These are phyloP conservation scores for Lodderomyces parapsilosis DNA, from an alignment of 1,139 yeast species.

Conservation along the genomic window DNA sequence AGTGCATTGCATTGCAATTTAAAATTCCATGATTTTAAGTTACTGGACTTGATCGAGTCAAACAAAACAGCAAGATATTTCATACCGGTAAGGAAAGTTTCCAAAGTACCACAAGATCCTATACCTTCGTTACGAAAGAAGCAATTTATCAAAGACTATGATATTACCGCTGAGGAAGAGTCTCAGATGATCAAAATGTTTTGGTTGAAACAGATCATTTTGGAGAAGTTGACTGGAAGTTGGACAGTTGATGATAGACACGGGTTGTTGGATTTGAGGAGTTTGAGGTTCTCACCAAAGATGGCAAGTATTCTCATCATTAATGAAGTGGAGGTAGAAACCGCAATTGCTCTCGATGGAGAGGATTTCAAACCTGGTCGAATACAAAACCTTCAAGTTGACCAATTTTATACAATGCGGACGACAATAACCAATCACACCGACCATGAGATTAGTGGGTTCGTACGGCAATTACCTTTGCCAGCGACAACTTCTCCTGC, in stretches of 20 bases:
- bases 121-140: slow-evolving; percentile 77
- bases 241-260: slow-evolving; percentile 52
- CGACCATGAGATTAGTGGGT: slow-evolving; percentile 44
- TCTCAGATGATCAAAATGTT: slow-evolving; percentile 58
- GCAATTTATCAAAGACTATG: slow-evolving; percentile 69
- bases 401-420: slow-evolving; percentile 49
- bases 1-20: slow-evolving; percentile 35
- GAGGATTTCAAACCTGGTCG: slow-evolving; percentile 8
- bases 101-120: slow-evolving; percentile 42
- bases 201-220: slow-evolving; percentile 74
- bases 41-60: slow-evolving; percentile 38
- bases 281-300: slow-evolving; percentile 55
- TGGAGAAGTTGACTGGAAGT: slow-evolving; percentile 56
- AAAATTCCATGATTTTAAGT: slow-evolving; percentile 20
- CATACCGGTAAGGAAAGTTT: slow-evolving; percentile 64
- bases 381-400: slow-evolving; percentile 28
- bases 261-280: slow-evolving; percentile 67
- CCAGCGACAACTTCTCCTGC: slow-evolving; percentile 5
- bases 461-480: slow-evolving; percentile 63
- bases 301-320: slow-evolving; percentile 47
- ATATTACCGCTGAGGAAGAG: slow-evolving; percentile 53
- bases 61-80: slow-evolving; percentile 60
- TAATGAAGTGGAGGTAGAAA: slow-evolving; percentile 46
- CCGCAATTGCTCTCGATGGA: slow-evolving; percentile 30
- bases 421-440: slow-evolving; percentile 49